Conservation (phyloP, 805 yeast genomes). For the Kazachstania taianensis region DNA sequence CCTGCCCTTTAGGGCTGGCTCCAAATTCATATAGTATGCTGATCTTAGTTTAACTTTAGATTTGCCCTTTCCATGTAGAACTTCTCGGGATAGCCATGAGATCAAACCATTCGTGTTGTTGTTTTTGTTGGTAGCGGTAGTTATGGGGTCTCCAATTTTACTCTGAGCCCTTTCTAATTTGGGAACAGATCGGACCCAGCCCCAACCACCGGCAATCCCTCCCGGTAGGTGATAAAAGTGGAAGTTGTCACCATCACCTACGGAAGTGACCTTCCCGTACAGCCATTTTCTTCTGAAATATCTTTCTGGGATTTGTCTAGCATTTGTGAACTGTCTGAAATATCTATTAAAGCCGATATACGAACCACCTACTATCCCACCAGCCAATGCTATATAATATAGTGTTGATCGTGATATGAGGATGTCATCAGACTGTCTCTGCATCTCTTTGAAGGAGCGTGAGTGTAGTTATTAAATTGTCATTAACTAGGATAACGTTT, state of each 20-base stretch:
- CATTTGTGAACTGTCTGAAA: slow-evolving; percentile 42
- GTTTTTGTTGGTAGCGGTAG: background rate
- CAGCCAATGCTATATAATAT: slow-evolving; percentile 11
- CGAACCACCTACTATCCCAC: slow-evolving; percentile 34
- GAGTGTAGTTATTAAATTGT: too few species aligned
- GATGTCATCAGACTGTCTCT: background rate
- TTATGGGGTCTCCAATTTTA: too few species aligned
- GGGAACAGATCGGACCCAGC: slow-evolving; percentile 72
- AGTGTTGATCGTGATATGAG: background rate
- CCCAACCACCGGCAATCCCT: slow-evolving; percentile 84
- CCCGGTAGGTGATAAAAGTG: slow-evolving; percentile 92
- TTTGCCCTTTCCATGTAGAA: too few species aligned
- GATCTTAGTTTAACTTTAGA: slow-evolving; percentile 10
- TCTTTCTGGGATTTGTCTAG: slow-evolving; percentile 39
- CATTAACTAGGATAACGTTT: background rate
- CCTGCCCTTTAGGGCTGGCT: slow-evolving; percentile 22
- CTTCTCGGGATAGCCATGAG: background rate
- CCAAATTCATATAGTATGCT: slow-evolving; percentile 18
- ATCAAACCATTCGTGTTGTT: background rate
- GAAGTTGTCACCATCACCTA: slow-evolving; percentile 94
- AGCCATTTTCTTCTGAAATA: slow-evolving; percentile 37
- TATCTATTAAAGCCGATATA: slow-evolving; percentile 36
- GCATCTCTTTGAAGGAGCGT: too few species aligned
- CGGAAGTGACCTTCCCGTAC: slow-evolving; percentile 73
- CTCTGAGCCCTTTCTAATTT: slow-evolving; percentile 22